Evolutionary conservation across 106 monocot genomes (phyloP), one percentile per base, ranked within the genome.

Genomic region (Allium fistulosum): DNA sequence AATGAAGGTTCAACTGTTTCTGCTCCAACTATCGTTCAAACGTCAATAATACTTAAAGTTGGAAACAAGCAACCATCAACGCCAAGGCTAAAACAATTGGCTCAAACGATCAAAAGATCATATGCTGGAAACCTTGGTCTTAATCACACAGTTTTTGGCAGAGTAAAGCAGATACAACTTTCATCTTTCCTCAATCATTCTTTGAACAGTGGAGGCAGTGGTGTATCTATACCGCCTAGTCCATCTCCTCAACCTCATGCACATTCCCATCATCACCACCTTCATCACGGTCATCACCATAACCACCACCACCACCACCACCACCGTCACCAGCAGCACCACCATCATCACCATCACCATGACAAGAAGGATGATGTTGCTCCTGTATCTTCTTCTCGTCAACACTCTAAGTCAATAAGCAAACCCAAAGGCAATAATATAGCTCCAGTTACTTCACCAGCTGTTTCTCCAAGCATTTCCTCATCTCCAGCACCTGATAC

Each of bases 81-180:
- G 6, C 84, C 88, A 71, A 82, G 97, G 56, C 53, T 97, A 74
- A 89, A 89, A 75, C 80, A 97, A 69, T 70, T 97, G 71, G 92
- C 89, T 70, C 78, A 89, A 78, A 86, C 77, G 48, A 87, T 92
- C 9, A 64, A 62, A 63, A 82, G 78, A 69, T 90, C 86, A 46
- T 82, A 84, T 66, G 79, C 55, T 26, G 88, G 80, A 68, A 97
- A 97, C 45, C 86, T 97, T 74, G 96, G 96, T 28, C 84, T 97
- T 27, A 97, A 97, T 75, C 83, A 92, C 67, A 92, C 86, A 58
- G 76, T 97, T 26, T 97, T 97, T 81, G 96, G 96, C 67, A 83
- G 73, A 82, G 96, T 97, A 69, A 97, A 92, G 78, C 96, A 97
- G 80, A 82, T 97, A 46, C 79, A 73, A 2, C 88, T 97, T 27